phyloP scores from a whole-genome alignment of 2,329 filamentous ascomycete species.

The Dactylellina parvicollis region DNA sequence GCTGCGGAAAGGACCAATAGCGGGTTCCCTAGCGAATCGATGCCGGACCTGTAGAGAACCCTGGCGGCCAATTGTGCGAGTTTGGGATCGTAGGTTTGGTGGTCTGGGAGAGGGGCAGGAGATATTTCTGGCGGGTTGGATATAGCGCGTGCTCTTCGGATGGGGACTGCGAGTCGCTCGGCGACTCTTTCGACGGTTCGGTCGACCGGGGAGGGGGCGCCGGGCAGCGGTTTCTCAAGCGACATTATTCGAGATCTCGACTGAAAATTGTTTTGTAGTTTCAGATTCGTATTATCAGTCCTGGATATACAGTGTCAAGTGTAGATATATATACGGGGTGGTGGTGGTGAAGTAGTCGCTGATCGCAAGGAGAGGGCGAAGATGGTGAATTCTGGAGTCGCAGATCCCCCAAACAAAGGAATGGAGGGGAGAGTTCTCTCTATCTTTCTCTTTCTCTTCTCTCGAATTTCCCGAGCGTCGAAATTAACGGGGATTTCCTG shows the following conservation, averaged over 20 bases:
- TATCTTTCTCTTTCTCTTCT: not conserved
- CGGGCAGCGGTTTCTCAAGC: conserved; percentile 39
- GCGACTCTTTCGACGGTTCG: conserved; percentile 53
- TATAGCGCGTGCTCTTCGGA: conserved; percentile 52
- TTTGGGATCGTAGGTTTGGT: conserved; percentile 63
- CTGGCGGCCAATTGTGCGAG: conserved; percentile 66
- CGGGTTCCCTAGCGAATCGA: conserved; percentile 65
- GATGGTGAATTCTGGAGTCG: conserved; percentile 10
- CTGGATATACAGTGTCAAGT: too few species aligned
- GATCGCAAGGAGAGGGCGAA: not conserved
- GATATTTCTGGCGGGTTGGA: conserved; percentile 52
- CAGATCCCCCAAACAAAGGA: conserved; percentile 7
- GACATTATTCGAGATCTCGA: conserved; percentile 15
- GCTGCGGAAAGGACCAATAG: conserved; percentile 68
- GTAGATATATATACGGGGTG: not conserved
- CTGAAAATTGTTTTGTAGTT: not conserved
- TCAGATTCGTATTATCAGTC: too few species aligned
- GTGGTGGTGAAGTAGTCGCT: not conserved
- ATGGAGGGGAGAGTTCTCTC: conserved; percentile 19
- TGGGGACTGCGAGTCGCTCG: conserved; percentile 49
- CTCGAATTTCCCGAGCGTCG: conserved; percentile 18
- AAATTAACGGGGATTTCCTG: conserved; percentile 13
- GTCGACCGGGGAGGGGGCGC: conserved; percentile 46
- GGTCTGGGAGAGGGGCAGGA: conserved; percentile 62
- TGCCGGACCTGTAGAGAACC: conserved; percentile 67